Conservation (phyloP, 805 yeast species). For the Saccharomycopsis olivae region DNA sequence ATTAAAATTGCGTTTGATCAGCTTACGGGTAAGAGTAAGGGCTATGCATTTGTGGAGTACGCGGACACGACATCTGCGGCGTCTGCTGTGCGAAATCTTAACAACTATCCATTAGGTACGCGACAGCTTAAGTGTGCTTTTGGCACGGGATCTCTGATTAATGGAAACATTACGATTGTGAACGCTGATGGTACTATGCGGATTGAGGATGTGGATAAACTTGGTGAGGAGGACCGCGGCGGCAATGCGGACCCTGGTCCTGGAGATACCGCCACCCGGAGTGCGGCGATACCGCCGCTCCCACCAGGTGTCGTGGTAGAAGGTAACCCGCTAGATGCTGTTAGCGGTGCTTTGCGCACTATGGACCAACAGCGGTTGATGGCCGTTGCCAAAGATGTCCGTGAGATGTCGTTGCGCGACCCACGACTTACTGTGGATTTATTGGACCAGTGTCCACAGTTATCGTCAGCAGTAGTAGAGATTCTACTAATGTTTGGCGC, state of each 20-base stretch:
- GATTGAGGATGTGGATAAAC: constrained; percentile 6
- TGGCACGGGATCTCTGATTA: constrained; percentile 10
- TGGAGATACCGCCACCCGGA: constrained; percentile 1
- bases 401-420: constrained; percentile 43
- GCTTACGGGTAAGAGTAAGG: constrained; percentile 82
- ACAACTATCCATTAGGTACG: constrained; percentile 65
- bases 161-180: constrained; percentile 7
- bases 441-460: constrained; percentile 65
- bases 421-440: constrained; percentile 51
- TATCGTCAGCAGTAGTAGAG: constrained; percentile 76
- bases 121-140: constrained; percentile 67
- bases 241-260: not conserved
- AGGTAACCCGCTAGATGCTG: constrained; percentile 29
- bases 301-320: constrained; percentile 43
- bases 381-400: constrained; percentile 45
- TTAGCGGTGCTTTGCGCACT: constrained; percentile 35
- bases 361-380: constrained; percentile 38
- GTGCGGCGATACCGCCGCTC: constrained; percentile 34
- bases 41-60: constrained; percentile 81
- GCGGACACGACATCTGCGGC: constrained; percentile 74
- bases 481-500: constrained; percentile 36
- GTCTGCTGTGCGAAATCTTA: constrained; percentile 81
- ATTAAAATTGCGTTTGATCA: constrained; percentile 76
- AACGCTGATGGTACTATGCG: constrained; percentile 33
- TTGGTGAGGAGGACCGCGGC: not conserved